phyloP scores from a whole-genome alignment of 164 flowering plant species.

The Annona cherimola region DNA sequence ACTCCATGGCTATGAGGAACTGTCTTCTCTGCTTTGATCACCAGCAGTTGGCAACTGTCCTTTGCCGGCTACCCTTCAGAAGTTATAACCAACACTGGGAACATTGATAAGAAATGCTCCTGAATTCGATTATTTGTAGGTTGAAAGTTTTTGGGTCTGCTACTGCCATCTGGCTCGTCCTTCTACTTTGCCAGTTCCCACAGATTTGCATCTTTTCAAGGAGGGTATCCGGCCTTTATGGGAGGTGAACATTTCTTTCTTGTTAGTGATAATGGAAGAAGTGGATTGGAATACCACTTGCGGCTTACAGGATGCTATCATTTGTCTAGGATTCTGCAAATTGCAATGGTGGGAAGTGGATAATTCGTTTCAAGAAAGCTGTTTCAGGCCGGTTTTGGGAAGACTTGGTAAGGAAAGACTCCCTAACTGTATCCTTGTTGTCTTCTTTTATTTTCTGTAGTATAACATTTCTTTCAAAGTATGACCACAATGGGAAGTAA shows the following conservation, averaged over 20 bases:
- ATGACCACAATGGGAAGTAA: background rate
- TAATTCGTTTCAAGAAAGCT: slow-evolving; percentile 78
- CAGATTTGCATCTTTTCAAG: slow-evolving; percentile 96
- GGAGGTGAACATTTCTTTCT: slow-evolving; percentile 53
- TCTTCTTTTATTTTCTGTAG: slow-evolving; percentile 1
- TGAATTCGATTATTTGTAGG: slow-evolving; percentile 34
- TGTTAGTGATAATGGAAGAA: background rate
- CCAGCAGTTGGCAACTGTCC: too few relatives aligned
- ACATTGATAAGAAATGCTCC: background rate
- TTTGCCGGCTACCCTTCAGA: too few relatives aligned
- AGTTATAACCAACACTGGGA: too few relatives aligned
- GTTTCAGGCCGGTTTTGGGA: slow-evolving; percentile 98
- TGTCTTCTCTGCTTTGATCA: too few relatives aligned
- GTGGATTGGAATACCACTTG: background rate
- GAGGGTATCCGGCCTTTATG: slow-evolving; percentile 96
- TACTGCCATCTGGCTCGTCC: slow-evolving; percentile 96
- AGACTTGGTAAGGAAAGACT: slow-evolving; percentile 51
- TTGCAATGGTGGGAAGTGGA: slow-evolving; percentile 96
- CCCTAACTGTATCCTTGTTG: background rate
- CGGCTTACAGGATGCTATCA: background rate
- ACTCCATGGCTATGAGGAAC: too few relatives aligned
- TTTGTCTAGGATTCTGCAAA: slow-evolving; percentile 63
- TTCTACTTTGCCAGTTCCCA: slow-evolving; percentile 80
- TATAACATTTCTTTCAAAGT: background rate
- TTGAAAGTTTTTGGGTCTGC: slow-evolving; percentile 91